These are phyloP conservation scores for Sclerotinia subarctica DNA, from an alignment of 2,329 filamentous ascomycete species.

Conservation along the genomic window DNA sequence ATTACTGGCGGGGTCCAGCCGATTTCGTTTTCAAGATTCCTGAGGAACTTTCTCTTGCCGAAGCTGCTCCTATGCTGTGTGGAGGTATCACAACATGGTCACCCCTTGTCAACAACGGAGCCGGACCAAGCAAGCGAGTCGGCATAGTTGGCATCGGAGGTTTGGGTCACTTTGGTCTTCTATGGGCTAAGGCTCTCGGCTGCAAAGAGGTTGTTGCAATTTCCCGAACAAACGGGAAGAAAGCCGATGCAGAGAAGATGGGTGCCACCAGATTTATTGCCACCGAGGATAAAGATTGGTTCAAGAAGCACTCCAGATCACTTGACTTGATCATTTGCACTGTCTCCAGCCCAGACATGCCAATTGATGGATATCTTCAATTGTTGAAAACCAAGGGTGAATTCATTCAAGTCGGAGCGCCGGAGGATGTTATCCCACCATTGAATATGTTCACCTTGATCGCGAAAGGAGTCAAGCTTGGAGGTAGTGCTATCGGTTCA, in stretches of 20 bases:
- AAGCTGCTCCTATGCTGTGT: conserved; percentile 20
- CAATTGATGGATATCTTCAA: conserved; percentile 56
- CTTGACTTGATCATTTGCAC: conserved; percentile 60
- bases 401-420: conserved; percentile 62
- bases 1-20: conserved; percentile 18
- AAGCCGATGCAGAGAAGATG: conserved; percentile 20
- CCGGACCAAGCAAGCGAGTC: conserved; percentile 50
- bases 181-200: conserved; percentile 66
- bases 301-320: conserved; percentile 47
- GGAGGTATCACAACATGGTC: conserved; percentile 16
- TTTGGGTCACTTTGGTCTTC: conserved; percentile 66
- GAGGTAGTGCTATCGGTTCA: conserved; percentile 37
- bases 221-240: conserved; percentile 15
- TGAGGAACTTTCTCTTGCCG: conserved; percentile 14
- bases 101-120: conserved; percentile 18
- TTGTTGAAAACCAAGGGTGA: conserved; percentile 56
- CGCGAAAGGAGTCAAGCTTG: conserved; percentile 48
- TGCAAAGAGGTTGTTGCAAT: conserved; percentile 63
- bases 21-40: conserved; percentile 21
- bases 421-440: conserved; percentile 54
- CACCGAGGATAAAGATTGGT: conserved; percentile 40
- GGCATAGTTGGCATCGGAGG: conserved; percentile 71
- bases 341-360: conserved; percentile 55
- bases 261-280: conserved; percentile 19
- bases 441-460: conserved; percentile 48